Evolutionary conservation across 371 early-diverging fungal genomes (phyloP), one percentile per base, ranked within the genome.

Genomic region (Capniomyces stellatus): DNA sequence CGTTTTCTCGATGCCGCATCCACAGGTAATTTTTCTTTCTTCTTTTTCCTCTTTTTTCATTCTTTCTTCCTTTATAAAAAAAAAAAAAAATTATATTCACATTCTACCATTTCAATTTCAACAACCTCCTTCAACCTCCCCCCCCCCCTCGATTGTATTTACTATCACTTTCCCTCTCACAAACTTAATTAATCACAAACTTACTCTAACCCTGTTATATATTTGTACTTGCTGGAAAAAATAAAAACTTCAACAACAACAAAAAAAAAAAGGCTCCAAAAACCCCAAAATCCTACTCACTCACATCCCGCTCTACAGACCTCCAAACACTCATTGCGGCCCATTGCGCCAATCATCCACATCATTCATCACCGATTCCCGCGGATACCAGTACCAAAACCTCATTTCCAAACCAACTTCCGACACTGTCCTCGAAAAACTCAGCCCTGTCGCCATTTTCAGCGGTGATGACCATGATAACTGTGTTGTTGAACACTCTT

Each of bases 401-500:
- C 65, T 90, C 58, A 64, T 92, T 1, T 60, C 57, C 3, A 60
- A 74, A 15, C 52, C 65, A 3, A 56, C 85, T 0, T 72, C 85
- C 0, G 31, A 59, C 0, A 30, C 64, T 24, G 69, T 94, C n/a
- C 64, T 92, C 12, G 55, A 69, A 0, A 68, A 47, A 0, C 58
- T 89, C 13, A 58, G 75, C 21, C 92, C 95, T 0, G 60, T 62
- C 0, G 66, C 80, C 3, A 71, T 89, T 1, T 79, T 92, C 52
- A 85, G 86, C 43, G 95, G 90, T 19, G 92, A 94, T 58, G 92
- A 94, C 62, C 92, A 94, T 57, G 92, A 92, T 56, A 82, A 83
- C 60, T 94, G 95, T 60, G 67, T 66, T 46, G 64, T 79, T 1
- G 46, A 58, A 1, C 84, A 83, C 54, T 29, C n/a, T 6, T n/a